Percentiles rank a stretch among this genome's conserved stretches.
These are phyloP conservation scores for Breviolum minutum DNA, from an alignment of 73 alveolate species.

Conservation along the genomic window DNA sequence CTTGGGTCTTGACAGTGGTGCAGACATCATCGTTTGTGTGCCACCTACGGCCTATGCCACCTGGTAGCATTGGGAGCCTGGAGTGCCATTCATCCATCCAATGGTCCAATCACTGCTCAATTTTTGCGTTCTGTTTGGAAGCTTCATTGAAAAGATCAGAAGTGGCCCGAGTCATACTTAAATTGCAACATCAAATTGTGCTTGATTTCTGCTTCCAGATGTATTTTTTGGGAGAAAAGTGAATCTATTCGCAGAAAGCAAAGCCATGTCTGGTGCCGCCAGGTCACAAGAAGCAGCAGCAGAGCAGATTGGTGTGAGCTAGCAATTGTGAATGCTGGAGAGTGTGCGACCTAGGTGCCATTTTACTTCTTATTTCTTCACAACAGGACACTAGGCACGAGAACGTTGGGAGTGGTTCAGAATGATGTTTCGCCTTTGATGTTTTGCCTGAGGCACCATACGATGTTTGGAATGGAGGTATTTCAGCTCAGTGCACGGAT, in stretches of 20 bases:
- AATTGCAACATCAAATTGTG: no score
- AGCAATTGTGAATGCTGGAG: conserved; percentile 80
- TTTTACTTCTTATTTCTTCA: no score
- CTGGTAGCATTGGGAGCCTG: neutral
- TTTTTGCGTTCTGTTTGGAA: no score
- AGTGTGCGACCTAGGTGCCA: neutral
- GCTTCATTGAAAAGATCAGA: no score
- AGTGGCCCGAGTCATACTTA: neutral
- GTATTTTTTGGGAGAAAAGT: no score
- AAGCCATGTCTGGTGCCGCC: no score
- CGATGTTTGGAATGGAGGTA: conserved; percentile 20
- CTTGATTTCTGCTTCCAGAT: no score
- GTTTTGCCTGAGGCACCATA: neutral
- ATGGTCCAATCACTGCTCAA: neutral
- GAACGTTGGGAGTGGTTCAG: neutral
- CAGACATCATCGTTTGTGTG: conserved; percentile 63
- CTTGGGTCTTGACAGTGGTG: conserved; percentile 73
- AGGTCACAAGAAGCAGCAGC: conserved; percentile 53
- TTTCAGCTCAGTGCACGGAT: neutral
- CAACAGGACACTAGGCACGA: neutral
- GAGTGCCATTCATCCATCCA: neutral
- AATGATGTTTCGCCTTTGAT: neutral
- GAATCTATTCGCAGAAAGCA: no score
- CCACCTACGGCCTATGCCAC: conserved; percentile 69
- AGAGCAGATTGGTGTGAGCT: conserved; percentile 58